These are phyloP conservation scores for Yarrowia galli DNA, from an alignment of 1,139 yeast species.

Conservation along the genomic window DNA sequence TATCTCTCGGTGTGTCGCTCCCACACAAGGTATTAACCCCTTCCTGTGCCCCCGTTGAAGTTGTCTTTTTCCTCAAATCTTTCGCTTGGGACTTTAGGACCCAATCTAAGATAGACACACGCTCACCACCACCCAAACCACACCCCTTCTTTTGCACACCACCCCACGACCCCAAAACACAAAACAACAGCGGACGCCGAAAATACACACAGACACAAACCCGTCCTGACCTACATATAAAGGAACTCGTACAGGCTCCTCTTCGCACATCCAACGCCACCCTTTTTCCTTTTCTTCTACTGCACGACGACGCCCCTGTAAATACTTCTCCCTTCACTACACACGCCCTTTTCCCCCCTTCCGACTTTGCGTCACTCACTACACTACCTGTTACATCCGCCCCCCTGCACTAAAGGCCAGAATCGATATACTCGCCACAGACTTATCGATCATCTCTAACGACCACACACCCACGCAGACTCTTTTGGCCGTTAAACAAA, in stretches of 20 bases:
- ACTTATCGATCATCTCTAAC: background rate
- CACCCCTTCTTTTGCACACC: constrained; percentile 38
- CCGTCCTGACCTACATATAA: background rate
- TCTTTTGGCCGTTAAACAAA: background rate
- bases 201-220: background rate
- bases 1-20: too few species aligned
- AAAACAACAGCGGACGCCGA: background rate
- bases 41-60: background rate
- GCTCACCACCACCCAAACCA: constrained; percentile 28
- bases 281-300: too few species aligned
- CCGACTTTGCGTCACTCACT: constrained; percentile 17
- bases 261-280: background rate
- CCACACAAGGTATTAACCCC: background rate
- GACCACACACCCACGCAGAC: background rate
- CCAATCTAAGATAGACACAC: constrained; percentile 35
- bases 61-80: constrained; percentile 29
- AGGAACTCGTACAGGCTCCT: background rate
- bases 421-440: background rate
- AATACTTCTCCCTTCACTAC: background rate
- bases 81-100: constrained; percentile 35
- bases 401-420: constrained; percentile 2
- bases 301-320: background rate
- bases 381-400: background rate
- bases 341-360: background rate
- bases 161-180: constrained; percentile 8